Evolutionary conservation across 108 stramenopile species (phyloP).

Genomic region (Stephanodiscus triporus): DNA sequence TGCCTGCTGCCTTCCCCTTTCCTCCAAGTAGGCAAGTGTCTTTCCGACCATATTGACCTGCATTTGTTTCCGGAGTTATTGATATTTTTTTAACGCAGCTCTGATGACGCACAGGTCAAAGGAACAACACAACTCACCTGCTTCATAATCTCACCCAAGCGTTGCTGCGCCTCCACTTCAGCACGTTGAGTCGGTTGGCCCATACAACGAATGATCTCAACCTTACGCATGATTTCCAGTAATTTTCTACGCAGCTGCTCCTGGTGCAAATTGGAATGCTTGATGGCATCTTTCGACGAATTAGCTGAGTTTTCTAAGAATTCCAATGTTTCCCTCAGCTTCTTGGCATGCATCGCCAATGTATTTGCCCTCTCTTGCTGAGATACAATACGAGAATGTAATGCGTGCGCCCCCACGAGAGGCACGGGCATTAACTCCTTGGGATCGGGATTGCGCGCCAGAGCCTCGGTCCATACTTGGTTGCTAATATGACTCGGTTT

Average conservation of each 20-base stretch:
- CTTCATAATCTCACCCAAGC: constrained; percentile 25
- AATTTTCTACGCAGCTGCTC: constrained; percentile 52
- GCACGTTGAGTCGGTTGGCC: constrained; percentile 68
- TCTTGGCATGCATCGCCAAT: constrained; percentile 34
- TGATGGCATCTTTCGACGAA: constrained; percentile 20
- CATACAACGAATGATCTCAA: constrained; percentile 78
- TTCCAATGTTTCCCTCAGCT: constrained; percentile 28
- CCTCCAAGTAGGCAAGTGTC: constrained; percentile 28
- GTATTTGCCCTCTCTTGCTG: constrained; percentile 67
- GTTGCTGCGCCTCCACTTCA: constrained; percentile 57
- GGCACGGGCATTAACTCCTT: constrained; percentile 61
- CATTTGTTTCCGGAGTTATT: neutral
- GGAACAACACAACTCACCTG: constrained; percentile 1
- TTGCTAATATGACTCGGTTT: constrained; percentile 67
- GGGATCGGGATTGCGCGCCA: constrained; percentile 86
- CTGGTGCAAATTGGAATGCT: constrained; percentile 43
- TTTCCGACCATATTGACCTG: constrained; percentile 6
- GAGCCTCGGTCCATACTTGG: constrained; percentile 70
- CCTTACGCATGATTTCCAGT: constrained; percentile 71
- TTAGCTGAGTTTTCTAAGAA: constrained; percentile 18
- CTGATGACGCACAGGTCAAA: neutral
- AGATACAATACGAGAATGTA: constrained; percentile 61
- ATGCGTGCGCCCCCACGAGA: constrained; percentile 64
- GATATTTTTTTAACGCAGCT: neutral
- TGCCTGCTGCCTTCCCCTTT: constrained; percentile 36